Evolutionary conservation across 257 asterid species (phyloP), one percentile per base, ranked within the genome.

Genomic region (Eustoma russellianum): DNA sequence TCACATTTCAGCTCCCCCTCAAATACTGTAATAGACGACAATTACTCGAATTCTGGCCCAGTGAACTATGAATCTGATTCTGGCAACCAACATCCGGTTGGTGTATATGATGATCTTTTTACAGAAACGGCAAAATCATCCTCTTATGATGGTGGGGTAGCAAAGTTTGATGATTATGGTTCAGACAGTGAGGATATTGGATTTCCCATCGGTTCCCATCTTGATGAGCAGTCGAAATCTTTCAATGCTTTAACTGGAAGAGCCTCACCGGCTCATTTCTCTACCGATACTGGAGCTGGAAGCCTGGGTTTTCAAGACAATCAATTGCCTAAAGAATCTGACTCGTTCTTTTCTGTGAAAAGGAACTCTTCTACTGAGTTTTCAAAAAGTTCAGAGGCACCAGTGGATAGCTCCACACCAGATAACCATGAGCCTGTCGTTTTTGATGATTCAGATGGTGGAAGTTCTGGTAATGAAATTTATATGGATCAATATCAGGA

Each of bases 381-480:
- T 55, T 64, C 86, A 34, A 85, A 59, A 52, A 74, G 54, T 19
- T 47, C 61, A 56, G 54, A 33, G 47, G 35, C 70, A 45, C 16
- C 75, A 13, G 58, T n/a, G 50, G 66, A 73, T 65, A 66, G 62
- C 56, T 45, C 80, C 17, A 74, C 66, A 56, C 63, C 50, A 55
- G 78, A 74, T 68, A 52, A 54, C 56, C 53, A 44, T 41, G 74
- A 62, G 66, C 72, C 83, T 30, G 70, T 60, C 56, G 65, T 66
- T 8, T 91, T 75, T 71, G 98, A 87, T 74, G 84, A 82, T 62
- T 76, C 93, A 17, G 85, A 82, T 56, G 79, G 79, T 46, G 53
- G 56, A 59, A 52, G 52, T 71, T 83, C 85, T 28, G 88, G 79
- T 50, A 73, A 68, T 67, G 95, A 83, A 52, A 71, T 52, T 38